Evolutionary conservation across 1,139 yeast genomes (phyloP).

Genomic region (Candida smagusa): DNA sequence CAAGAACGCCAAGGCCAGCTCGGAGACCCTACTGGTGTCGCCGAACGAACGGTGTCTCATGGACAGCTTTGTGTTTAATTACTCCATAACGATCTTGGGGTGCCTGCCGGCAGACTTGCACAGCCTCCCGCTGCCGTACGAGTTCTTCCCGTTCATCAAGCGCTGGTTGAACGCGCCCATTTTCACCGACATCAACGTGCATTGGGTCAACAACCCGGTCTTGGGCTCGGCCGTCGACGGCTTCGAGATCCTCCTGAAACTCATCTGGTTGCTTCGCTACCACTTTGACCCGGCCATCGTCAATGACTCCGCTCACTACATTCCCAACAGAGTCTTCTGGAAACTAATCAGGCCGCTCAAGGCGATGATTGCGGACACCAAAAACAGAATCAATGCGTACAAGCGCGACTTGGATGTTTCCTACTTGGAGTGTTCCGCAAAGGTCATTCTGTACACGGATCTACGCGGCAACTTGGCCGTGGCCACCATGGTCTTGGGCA

Average conservation of each 20-base stretch:
- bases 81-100: conserved; percentile 25
- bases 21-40: conserved; percentile 8
- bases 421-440: conserved; percentile 1
- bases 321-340: conserved; percentile 13
- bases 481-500: conserved; percentile 10
- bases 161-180: conserved; percentile 26
- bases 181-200: conserved; percentile 17
- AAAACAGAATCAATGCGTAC: conserved; percentile 8
- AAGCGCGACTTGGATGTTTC: conserved; percentile 8
- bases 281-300: conserved; percentile 11
- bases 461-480: conserved; percentile 14
- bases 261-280: conserved; percentile 33
- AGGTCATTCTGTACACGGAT: conserved; percentile 8
- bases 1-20: conserved; percentile 6
- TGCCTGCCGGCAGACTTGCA: conserved; percentile 21
- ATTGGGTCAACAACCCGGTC: conserved; percentile 16
- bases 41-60: conserved; percentile 30
- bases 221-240: conserved; percentile 14
- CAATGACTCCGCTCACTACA: conserved; percentile 5
- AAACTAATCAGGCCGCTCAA: conserved; percentile 10
- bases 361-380: conserved; percentile 4
- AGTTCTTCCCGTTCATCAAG: conserved; percentile 26
- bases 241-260: conserved; percentile 37
- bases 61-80: conserved; percentile 37
- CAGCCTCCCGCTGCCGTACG: conserved; percentile 32